Base-by-base conservation (phyloP, 306 rosid genomes). In the Quercus parvula region DNA sequence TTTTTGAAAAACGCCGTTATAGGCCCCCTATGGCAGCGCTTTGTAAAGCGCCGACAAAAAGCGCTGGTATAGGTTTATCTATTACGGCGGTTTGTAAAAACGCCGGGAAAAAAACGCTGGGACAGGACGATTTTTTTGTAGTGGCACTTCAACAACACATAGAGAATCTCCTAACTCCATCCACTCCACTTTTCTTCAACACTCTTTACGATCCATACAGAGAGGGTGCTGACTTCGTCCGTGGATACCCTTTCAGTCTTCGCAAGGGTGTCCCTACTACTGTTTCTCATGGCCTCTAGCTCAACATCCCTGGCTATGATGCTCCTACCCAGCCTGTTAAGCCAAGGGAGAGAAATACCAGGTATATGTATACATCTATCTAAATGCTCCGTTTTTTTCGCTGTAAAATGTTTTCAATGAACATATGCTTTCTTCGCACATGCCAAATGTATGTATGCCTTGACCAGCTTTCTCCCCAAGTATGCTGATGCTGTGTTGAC, bases 291-390 rank as follows among this genome's bases (percentile, higher is more conserved):
- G 97, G 97, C 64, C 94, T 93, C 69, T 93, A 97, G 98, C 94
- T 93, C 85, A 93, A 93, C 87, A 91, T 91, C 17, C 97, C 97
- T 7, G 98, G 90, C 67, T 93, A 93, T 52, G 98, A 90, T 82
- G 97, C 98, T 41, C 98, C 98, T 9, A 93, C 98, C 10, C 94
- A 93, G 82, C 98, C 91, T 77, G 97, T 91, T 81, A 93, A 90
- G 84, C 98, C 98, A 54, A 87, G 25, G 27, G 98, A 93, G 90
- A 91, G 97, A 83, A 93, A 91, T 85, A 84, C 84, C 71, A 90
- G 97, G 98, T 89, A 41, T 64, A 35, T 35, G 41, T 35, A 35
- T 35, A 5, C 41, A 35, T 35, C 7, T 35, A 1, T 35, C 41
- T 35, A 35, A 35, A 35, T 2, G 0, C 2, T 35, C 1, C 8